These are phyloP conservation scores for Pseudogymnoascus verrucosus DNA, from an alignment of 2,329 filamentous ascomycete species.

Conservation along the genomic window DNA sequence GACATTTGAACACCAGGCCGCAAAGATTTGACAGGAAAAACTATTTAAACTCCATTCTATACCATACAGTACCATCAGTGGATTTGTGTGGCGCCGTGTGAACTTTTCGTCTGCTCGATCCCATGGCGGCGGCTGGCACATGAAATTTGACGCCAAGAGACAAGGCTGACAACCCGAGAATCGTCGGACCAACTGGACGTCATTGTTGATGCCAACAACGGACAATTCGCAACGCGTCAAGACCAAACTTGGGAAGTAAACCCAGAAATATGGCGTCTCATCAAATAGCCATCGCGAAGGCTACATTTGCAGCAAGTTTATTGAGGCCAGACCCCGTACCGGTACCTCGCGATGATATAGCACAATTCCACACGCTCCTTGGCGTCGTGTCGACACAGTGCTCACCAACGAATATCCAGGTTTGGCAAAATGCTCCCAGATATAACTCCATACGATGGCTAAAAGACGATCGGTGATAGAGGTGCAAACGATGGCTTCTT, in stretches of 20 bases:
- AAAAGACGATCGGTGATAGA: conserved; percentile 48
- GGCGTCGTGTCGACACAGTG: conserved; percentile 60
- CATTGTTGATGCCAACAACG: neutral
- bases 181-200: neutral
- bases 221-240: neutral
- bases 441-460: conserved; percentile 28
- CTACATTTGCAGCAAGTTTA: conserved; percentile 65
- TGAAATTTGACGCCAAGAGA: neutral
- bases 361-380: conserved; percentile 59
- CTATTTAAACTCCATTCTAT: neutral
- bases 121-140: neutral
- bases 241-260: neutral
- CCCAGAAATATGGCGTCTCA: conserved; percentile 52
- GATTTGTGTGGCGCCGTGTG: neutral
- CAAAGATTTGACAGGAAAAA: neutral
- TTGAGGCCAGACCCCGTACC: conserved; percentile 66
- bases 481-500: conserved; percentile 80
- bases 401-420: conserved; percentile 78
- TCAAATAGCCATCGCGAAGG: conserved; percentile 69
- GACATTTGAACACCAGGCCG: neutral
- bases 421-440: conserved; percentile 44
- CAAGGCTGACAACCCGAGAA: conserved; percentile 7
- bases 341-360: conserved; percentile 60
- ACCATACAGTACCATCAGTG: neutral
- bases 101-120: neutral